A percentile compares a stretch with the other conserved stretches of the same genome.
Conservation (phyloP, 495 filamentous ascomycete species). For the Talaromyces thailandensis region DNA sequence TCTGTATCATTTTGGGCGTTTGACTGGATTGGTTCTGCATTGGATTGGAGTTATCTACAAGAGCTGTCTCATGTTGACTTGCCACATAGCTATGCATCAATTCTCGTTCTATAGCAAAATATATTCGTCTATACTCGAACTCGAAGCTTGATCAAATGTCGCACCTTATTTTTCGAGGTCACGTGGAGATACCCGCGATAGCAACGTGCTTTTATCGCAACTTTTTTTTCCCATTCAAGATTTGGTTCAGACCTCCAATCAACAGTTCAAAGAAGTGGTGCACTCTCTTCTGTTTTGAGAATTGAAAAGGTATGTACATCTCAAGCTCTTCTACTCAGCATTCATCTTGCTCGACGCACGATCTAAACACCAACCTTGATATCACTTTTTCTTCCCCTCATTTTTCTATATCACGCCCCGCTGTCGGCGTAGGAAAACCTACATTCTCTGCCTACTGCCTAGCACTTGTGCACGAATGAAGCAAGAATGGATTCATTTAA, state of each 20-base stretch:
- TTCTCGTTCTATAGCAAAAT: neutral
- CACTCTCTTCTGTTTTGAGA: neutral
- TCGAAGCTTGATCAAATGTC: neutral
- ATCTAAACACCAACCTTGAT: neutral
- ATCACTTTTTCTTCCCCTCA: neutral
- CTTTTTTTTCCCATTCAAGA: neutral
- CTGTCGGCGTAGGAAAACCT: neutral
- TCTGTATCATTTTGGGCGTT: constrained; percentile 7
- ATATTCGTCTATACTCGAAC: neutral
- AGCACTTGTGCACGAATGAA: too few species aligned
- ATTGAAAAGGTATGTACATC: neutral
- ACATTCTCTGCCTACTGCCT: neutral
- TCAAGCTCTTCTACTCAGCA: neutral
- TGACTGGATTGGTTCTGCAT: neutral
- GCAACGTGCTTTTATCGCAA: neutral
- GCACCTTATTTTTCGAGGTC: neutral
- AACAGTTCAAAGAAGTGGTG: neutral
- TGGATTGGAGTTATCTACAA: constrained; percentile 2
- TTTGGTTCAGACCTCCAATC: neutral
- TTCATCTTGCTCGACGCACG: neutral
- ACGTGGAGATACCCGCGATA: constrained; percentile 9
- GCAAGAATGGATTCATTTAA: too few species aligned
- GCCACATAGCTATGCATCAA: neutral
- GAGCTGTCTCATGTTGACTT: neutral
- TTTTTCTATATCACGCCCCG: neutral